Evolutionary conservation across 345 rosid species (phyloP).

Genomic region (Gossypium longicalyx): DNA sequence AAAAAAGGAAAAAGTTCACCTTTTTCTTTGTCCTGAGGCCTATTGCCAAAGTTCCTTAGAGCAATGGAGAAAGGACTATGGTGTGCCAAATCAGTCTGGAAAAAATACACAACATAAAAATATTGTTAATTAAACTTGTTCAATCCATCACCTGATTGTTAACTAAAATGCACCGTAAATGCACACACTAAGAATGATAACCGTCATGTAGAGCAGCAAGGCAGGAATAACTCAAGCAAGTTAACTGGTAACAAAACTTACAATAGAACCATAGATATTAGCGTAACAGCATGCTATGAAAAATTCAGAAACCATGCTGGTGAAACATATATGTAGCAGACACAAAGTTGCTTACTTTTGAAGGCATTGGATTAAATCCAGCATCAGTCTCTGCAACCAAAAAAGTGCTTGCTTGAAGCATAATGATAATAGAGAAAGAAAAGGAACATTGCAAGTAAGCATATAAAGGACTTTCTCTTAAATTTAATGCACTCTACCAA

Average conservation of each 20-base stretch:
- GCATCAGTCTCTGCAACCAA: conserved; percentile 66
- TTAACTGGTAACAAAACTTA: neutral
- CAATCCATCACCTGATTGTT: neutral
- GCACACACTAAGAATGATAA: neutral
- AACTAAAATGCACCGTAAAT: neutral
- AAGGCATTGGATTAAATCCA: conserved; percentile 66
- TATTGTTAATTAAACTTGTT: neutral
- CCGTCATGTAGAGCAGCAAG: neutral
- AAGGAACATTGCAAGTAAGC: neutral
- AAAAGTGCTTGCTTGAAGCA: neutral
- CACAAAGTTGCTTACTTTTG: conserved; percentile 37
- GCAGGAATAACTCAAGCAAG: neutral
- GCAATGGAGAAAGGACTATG: conserved; percentile 49
- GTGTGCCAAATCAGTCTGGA: conserved; percentile 64
- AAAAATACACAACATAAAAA: conserved; percentile 7
- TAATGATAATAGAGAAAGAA: neutral
- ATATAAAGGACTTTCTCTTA: neutral
- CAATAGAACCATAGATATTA: neutral
- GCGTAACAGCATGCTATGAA: neutral
- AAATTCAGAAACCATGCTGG: conserved; percentile 1
- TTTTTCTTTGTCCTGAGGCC: conserved; percentile 35
- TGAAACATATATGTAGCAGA: neutral
- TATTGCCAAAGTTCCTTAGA: conserved; percentile 51
- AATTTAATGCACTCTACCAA: conserved; percentile 41
- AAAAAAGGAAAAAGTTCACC: conserved; percentile 23